These are phyloP conservation scores for Cutaneotrichosporon cyanovorans DNA, from an alignment of 1,284 basidiomycete genomes.

Conservation along the genomic window DNA sequence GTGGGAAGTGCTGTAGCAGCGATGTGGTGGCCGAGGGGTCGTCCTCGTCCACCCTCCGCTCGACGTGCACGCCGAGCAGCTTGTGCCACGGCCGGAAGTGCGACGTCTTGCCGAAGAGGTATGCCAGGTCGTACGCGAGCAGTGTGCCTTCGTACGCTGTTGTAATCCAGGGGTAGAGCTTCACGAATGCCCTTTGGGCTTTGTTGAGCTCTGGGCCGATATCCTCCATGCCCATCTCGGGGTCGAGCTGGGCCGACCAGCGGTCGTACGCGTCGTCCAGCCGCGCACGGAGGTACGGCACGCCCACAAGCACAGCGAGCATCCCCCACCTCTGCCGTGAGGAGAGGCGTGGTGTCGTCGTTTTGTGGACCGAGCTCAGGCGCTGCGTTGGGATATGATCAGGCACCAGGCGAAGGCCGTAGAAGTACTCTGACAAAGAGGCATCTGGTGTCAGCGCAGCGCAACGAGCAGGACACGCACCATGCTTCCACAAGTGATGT, in stretches of 20 bases:
- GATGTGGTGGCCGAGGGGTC: slow-evolving; percentile 5
- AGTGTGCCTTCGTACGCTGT: slow-evolving; percentile 71
- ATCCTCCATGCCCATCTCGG: slow-evolving; percentile 10
- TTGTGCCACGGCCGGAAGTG: slow-evolving; percentile 87
- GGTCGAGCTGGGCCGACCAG: slow-evolving; percentile 43
- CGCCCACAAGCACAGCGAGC: slow-evolving; percentile 68
- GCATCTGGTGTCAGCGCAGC: slow-evolving; percentile 27
- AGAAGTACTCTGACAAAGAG: slow-evolving; percentile 44
- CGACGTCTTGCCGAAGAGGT: slow-evolving; percentile 79
- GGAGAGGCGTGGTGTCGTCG: slow-evolving; percentile 17
- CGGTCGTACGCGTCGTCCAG: slow-evolving; percentile 84
- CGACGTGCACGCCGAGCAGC: slow-evolving; percentile 66
- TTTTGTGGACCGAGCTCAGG: slow-evolving; percentile 10
- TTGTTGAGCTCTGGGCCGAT: not conserved
- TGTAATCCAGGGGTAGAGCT: slow-evolving; percentile 73
- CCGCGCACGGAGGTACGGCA: slow-evolving; percentile 85
- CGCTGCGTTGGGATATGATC: slow-evolving; percentile 26
- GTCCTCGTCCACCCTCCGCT: slow-evolving; percentile 24
- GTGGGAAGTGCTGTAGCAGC: slow-evolving; percentile 22
- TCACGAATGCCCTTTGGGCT: slow-evolving; percentile 51
- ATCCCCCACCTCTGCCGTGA: slow-evolving; percentile 52
- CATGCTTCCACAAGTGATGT: slow-evolving; percentile 77
- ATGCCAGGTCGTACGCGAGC: slow-evolving; percentile 75
- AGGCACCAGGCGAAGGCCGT: slow-evolving; percentile 30
- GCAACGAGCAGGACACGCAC: slow-evolving; percentile 46